Evolutionary conservation across 805 yeast genomes (phyloP), one percentile per base, ranked within the genome.

Genomic region (Torulaspora quercuum): DNA sequence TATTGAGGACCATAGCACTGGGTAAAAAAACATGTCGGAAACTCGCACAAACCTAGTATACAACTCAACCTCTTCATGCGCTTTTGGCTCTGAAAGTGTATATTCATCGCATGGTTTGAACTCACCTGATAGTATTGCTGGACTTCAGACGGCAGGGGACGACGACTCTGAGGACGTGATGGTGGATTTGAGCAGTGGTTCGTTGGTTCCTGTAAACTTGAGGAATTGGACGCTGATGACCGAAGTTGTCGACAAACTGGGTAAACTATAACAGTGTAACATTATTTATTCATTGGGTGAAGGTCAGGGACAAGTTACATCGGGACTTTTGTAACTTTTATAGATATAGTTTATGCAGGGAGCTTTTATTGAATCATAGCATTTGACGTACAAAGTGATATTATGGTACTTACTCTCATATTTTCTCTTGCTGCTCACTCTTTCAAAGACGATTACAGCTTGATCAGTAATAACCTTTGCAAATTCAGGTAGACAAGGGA

Each of bases 101-200:
- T 6, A 18, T 16, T 7, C 26, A 25, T 16, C 22, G 19, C 27
- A 7, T 3, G 6, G 25, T 14, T 30, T 13, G n/a, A n/a, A n/a
- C n/a, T n/a, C n/a, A n/a, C n/a, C n/a, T n/a, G n/a, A n/a, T n/a
- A n/a, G 12, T 28, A n/a, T 8, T 22, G 15, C 14, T 22, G 27
- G 20, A 15, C 20, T 10, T 16, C 22, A 18, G 12, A n/a, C 19
- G 24, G 33, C 22, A 7, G 35, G 30, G 25, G 33, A 35, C 14
- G 52, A 48, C 23, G 52, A 48, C 25, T 45, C 48, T 2, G 63
- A 59, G 12, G 64, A 59, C 36, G 30, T 53, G 39, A 39, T 59
- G 20, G 64, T 59, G 10, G 64, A 59, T 37, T 39, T 59, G 19
- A 50, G 37, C 31, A 44, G 59, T 0, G 62, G 64, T 4, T 52